Conservation (phyloP, 1,284 basidiomycete species). For the Leccinum holopus region DNA sequence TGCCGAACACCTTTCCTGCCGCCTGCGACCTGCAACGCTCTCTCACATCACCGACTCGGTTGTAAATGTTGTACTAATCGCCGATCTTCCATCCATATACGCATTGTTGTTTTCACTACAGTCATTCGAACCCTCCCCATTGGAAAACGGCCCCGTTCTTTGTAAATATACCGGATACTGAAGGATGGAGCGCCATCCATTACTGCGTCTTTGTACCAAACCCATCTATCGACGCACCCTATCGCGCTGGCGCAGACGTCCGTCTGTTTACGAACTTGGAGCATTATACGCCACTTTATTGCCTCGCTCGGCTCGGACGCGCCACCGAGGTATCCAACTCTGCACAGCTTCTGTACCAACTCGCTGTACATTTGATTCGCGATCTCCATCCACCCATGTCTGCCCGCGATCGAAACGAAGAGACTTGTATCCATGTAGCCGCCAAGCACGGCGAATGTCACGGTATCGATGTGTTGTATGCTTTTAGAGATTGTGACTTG, state of each 20-base stretch:
- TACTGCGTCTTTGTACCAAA: constrained; percentile 56
- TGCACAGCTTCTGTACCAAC: constrained; percentile 47
- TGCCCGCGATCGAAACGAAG: constrained; percentile 75
- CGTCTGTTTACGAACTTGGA: constrained; percentile 64
- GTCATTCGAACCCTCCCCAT: constrained; percentile 42
- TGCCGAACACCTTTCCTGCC: constrained; percentile 13
- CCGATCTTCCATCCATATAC: constrained; percentile 51
- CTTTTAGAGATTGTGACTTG: constrained; percentile 62
- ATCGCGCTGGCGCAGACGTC: constrained; percentile 70
- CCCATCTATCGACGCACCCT: constrained; percentile 67
- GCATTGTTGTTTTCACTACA: constrained; percentile 54
- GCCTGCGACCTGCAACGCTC: constrained; percentile 33
- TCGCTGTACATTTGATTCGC: constrained; percentile 62
- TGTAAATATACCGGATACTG: constrained; percentile 60
- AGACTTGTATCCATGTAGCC: constrained; percentile 93
- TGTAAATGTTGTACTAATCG: constrained; percentile 49
- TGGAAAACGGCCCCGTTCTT: constrained; percentile 49
- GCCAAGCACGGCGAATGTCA: constrained; percentile 78
- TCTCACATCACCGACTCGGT: constrained; percentile 45
- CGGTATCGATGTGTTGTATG: constrained; percentile 53
- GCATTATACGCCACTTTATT: constrained; percentile 67
- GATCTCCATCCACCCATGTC: constrained; percentile 65
- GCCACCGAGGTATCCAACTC: constrained; percentile 39
- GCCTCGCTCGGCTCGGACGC: constrained; percentile 56
- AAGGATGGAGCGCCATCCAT: constrained; percentile 71